phyloP scores from a whole-genome alignment of 1,284 basidiomycete species.

The Inonotus hispidus region DNA sequence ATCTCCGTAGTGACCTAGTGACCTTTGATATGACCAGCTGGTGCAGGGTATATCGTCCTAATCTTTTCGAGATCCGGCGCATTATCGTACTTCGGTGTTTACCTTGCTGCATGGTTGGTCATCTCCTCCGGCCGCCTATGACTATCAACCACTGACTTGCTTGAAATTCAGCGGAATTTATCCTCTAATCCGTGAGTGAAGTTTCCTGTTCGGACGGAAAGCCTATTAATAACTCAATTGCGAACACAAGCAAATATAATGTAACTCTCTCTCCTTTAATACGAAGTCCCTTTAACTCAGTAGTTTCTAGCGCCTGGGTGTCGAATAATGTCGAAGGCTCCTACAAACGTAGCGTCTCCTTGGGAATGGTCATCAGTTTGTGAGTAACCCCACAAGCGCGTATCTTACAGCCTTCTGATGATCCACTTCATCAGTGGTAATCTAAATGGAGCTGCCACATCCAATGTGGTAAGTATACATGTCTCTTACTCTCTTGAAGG shows the following conservation, averaged over 20 bases:
- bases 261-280: constrained; percentile 29
- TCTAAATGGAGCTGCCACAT: constrained; percentile 64
- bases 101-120: constrained; percentile 57
- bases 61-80: constrained; percentile 54
- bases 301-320: constrained; percentile 52
- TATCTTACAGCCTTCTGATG: neutral
- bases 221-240: neutral
- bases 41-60: constrained; percentile 64
- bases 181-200: constrained; percentile 53
- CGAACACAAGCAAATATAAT: constrained; percentile 55
- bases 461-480: constrained; percentile 52
- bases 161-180: constrained; percentile 53
- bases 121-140: neutral
- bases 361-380: constrained; percentile 67
- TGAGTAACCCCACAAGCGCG: constrained; percentile 28
- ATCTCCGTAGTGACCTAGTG: neutral
- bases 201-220: neutral
- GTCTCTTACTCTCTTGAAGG: neutral
- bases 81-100: constrained; percentile 66
- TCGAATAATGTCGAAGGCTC: constrained; percentile 70
- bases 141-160: neutral
- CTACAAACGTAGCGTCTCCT: constrained; percentile 69
- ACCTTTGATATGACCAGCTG: constrained; percentile 23
- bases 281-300: neutral
- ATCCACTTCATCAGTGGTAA: constrained; percentile 43